Evolutionary conservation across 2,329 filamentous ascomycete genomes (phyloP).

Genomic region (Macrophomina phaseolina): DNA sequence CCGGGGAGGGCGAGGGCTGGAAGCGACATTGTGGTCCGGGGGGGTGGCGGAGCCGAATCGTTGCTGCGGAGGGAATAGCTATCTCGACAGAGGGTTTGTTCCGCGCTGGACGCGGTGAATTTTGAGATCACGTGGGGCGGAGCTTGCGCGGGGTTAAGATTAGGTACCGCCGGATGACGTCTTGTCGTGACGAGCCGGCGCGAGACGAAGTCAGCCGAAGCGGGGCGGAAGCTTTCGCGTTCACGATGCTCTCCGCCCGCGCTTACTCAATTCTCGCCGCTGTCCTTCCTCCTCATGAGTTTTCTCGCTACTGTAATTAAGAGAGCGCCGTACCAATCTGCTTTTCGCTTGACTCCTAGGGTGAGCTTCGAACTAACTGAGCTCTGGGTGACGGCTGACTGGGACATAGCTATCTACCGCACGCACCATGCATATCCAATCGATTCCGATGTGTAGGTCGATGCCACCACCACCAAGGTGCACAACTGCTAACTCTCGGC

Average conservation of each 20-base stretch:
- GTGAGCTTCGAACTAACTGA: background rate
- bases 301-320: constrained; percentile 21
- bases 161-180: constrained; percentile 24
- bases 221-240: constrained; percentile 4
- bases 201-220: background rate
- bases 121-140: constrained; percentile 24
- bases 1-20: constrained; percentile 74
- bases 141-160: constrained; percentile 5
- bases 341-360: background rate
- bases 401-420: constrained; percentile 28
- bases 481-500: constrained; percentile 4
- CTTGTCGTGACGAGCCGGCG: background rate
- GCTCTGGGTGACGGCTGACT: constrained; percentile 15
- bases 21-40: constrained; percentile 38
- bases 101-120: background rate
- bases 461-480: constrained; percentile 25
- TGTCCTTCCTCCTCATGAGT: constrained; percentile 28
- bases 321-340: constrained; percentile 7
- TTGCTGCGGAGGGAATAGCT: background rate
- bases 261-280: constrained; percentile 3
- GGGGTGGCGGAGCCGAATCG: too few species aligned
- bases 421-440: constrained; percentile 81
- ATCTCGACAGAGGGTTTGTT: too few species aligned
- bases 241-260: constrained; percentile 19
- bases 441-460: constrained; percentile 84